Evolutionary conservation across 306 rosid genomes (phyloP).

Genomic region (Dicorynia guianensis): DNA sequence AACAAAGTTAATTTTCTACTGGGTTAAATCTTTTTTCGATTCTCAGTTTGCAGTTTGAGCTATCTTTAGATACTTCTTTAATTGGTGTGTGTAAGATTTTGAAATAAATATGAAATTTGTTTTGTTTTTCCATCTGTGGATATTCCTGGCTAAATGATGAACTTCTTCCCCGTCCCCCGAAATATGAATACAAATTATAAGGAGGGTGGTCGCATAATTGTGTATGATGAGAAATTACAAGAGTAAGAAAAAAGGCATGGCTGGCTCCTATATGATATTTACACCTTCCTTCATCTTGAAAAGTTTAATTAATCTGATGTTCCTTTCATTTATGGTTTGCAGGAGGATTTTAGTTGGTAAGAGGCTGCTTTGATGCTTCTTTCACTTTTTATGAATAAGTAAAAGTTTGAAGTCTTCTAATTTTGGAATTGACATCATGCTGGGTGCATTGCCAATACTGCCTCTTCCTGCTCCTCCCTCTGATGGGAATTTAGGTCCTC

Average conservation of each 20-base stretch:
- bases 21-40: no score
- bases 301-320: neutral
- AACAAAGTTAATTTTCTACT: no score
- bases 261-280: neutral
- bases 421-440: slow-evolving; percentile 48
- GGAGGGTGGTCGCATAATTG: no score
- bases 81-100: neutral
- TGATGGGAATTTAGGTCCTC: slow-evolving; percentile 77
- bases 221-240: no score
- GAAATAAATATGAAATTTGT: neutral
- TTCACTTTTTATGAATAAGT: slow-evolving; percentile 15
- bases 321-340: neutral
- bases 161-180: no score
- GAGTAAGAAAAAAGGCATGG: neutral
- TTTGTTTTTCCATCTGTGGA: neutral
- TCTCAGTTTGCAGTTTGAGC: no score
- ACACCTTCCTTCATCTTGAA: neutral
- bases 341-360: slow-evolving; percentile 24
- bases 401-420: slow-evolving; percentile 4
- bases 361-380: slow-evolving; percentile 27
- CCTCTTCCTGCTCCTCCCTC: slow-evolving; percentile 90
- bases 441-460: slow-evolving; percentile 76
- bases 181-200: neutral
- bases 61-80: no score
- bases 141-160: no score